phyloP scores from a whole-genome alignment of 345 rosid genomes.

The Euphorbia peplus region DNA sequence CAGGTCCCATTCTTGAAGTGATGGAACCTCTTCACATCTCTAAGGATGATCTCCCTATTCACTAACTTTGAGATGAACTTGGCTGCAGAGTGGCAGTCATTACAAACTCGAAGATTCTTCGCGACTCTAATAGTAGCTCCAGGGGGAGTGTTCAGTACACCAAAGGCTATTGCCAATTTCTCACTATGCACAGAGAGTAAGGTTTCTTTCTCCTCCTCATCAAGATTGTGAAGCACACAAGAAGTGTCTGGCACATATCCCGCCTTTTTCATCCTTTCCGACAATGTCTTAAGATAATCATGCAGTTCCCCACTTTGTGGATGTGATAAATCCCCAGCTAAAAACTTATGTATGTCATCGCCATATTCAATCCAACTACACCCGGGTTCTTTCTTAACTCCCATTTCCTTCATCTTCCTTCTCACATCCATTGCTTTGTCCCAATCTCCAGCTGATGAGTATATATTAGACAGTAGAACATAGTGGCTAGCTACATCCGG shows the following conservation, averaged over 20 bases:
- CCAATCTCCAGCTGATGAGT: conserved; percentile 77
- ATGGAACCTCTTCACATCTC: conserved; percentile 88
- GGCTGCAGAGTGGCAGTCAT: conserved; percentile 71
- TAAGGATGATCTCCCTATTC: conserved; percentile 67
- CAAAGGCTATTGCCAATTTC: conserved; percentile 83
- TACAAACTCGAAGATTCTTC: conserved; percentile 87
- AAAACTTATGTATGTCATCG: conserved; percentile 73
- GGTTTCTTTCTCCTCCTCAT: conserved; percentile 69
- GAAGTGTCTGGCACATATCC: conserved; percentile 87
- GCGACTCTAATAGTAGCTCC: conserved; percentile 77
- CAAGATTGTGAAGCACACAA: conserved; percentile 77
- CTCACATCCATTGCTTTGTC: conserved; percentile 71
- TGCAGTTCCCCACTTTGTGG: conserved; percentile 62
- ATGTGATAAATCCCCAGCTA: conserved; percentile 80
- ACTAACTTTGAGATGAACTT: conserved; percentile 68
- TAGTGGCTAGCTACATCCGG: conserved; percentile 89
- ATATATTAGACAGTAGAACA: conserved; percentile 77
- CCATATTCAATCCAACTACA: conserved; percentile 84
- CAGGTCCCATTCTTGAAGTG: conserved; percentile 76
- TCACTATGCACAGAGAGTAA: conserved; percentile 90
- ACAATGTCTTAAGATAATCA: conserved; percentile 49
- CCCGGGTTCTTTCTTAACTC: conserved; percentile 89
- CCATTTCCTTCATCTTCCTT: conserved; percentile 69
- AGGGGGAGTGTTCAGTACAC: conserved; percentile 63
- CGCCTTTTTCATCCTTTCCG: conserved; percentile 64